Conservation (phyloP, 2,329 filamentous ascomycete genomes). For the Aspergillus sp. region DNA sequence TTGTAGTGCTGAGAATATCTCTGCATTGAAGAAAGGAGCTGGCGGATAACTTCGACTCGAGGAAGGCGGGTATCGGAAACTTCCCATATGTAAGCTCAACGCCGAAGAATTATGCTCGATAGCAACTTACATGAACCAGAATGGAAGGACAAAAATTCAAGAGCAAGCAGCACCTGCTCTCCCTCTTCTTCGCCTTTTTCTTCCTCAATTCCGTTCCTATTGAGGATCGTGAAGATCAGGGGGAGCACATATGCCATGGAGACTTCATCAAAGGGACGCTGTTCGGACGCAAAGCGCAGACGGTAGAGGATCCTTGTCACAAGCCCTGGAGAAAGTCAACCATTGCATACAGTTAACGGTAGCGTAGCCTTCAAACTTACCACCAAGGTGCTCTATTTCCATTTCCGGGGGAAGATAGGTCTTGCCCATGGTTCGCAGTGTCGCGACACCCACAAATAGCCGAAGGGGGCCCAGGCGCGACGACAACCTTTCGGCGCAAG, state of each 20-base stretch:
- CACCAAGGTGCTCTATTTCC: constrained; percentile 69
- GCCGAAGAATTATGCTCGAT: not conserved
- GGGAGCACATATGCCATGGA: constrained; percentile 83
- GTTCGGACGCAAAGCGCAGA: constrained; percentile 79
- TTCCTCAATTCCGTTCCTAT: constrained; percentile 63
- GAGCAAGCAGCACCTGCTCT: constrained; percentile 76
- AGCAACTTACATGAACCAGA: constrained; percentile 57
- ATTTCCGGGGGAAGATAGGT: constrained; percentile 63
- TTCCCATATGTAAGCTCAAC: constrained; percentile 9
- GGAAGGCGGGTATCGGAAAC: constrained; percentile 63
- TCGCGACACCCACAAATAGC: constrained; percentile 79
- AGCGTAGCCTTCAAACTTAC: constrained; percentile 23
- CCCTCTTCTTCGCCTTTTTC: constrained; percentile 65
- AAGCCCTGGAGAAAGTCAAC: constrained; percentile 38
- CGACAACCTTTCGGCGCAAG: constrained; percentile 67
- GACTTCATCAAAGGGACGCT: constrained; percentile 83
- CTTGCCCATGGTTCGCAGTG: constrained; percentile 67
- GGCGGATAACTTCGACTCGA: constrained; percentile 60
- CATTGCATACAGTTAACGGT: not conserved
- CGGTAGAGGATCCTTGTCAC: constrained; percentile 85
- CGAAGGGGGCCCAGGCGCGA: constrained; percentile 65
- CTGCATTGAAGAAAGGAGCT: constrained; percentile 75
- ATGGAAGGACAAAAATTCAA: constrained; percentile 85
- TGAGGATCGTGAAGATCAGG: constrained; percentile 67
- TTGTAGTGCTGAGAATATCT: constrained; percentile 89